phyloP scores from a whole-genome alignment of 2,329 filamentous ascomycete genomes.

The Trichoderma guizhouense region DNA sequence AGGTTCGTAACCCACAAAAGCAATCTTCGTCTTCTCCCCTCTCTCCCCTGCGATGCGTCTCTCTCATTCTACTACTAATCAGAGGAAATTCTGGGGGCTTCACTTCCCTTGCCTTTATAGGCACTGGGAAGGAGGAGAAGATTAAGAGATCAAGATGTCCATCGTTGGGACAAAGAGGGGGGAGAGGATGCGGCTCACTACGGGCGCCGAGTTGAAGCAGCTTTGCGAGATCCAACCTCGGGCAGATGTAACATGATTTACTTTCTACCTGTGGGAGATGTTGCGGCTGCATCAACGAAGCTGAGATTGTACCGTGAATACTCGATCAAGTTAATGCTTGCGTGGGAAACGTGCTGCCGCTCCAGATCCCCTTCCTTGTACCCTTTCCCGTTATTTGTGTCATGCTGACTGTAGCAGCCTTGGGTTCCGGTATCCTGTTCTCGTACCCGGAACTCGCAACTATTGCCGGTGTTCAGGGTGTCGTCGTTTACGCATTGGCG shows the following conservation, averaged over 20 bases:
- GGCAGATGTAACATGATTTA: not conserved
- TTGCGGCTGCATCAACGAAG: conserved; percentile 54
- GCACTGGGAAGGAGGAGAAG: not conserved
- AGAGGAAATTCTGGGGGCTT: not conserved
- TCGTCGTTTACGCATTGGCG: conserved; percentile 71
- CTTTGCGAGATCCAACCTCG: conserved; percentile 50
- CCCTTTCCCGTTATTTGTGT: conserved; percentile 21
- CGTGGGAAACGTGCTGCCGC: conserved; percentile 97
- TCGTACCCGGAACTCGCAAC: conserved; percentile 78
- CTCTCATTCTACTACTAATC: not conserved
- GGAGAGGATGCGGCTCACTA: conserved; percentile 68
- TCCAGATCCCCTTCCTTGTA: conserved; percentile 44
- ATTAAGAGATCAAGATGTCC: not conserved
- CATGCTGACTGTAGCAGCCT: conserved; percentile 57
- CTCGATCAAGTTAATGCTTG: conserved; percentile 99
- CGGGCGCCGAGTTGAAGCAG: conserved; percentile 69
- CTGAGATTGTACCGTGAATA: conserved; percentile 96
- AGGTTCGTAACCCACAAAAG: conserved; percentile 19
- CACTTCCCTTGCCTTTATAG: not conserved
- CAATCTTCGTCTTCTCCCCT: conserved; percentile 19
- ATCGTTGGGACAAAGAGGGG: conserved; percentile 15
- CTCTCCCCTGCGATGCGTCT: conserved; percentile 28
- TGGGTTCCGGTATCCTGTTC: conserved; percentile 81
- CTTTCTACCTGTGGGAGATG: conserved; percentile 37
- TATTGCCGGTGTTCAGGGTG: conserved; percentile 73